A percentile compares a stretch with the other conserved stretches of the same genome.
Conservation (phyloP, 495 filamentous ascomycete species). For the Barbatosphaeria neglecta region DNA sequence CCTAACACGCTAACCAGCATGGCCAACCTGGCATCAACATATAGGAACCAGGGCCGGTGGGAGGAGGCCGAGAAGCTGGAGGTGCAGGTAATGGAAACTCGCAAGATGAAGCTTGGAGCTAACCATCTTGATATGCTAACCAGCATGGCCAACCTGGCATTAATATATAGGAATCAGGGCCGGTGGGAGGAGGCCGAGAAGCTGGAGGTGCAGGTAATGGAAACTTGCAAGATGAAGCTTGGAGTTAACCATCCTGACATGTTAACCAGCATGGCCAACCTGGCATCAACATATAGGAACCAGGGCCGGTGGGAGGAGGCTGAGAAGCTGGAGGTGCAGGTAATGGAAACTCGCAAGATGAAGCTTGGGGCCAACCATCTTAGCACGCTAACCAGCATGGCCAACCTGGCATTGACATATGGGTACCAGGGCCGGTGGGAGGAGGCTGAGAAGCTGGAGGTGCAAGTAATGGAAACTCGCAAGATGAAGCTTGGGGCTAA, state of each 20-base stretch:
- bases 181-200: too few relatives aligned
- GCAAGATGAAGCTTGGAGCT: conserved; percentile 4
- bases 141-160: conserved; percentile 13
- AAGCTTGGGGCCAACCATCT: conserved; percentile 26
- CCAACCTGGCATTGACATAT: conserved; percentile 21
- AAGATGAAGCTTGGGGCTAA: conserved; percentile 7
- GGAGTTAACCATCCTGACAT: conserved; percentile 28
- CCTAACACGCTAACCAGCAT: conserved; percentile 24
- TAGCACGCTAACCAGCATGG: conserved; percentile 23
- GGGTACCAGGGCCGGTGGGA: conserved; percentile 16
- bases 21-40: conserved; percentile 24
- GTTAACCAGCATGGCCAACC: conserved; percentile 24
- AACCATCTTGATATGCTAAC: conserved; percentile 15
- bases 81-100: conserved; percentile 14
- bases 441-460: conserved; percentile 20
- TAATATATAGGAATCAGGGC: neutral
- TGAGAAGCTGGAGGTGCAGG: conserved; percentile 17
- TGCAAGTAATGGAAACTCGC: conserved; percentile 14
- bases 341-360: conserved; percentile 15
- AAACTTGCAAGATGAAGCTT: conserved; percentile 13
- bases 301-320: conserved; percentile 22
- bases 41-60: conserved; percentile 14
- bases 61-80: too few relatives aligned
- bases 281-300: conserved; percentile 15
- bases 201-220: too few relatives aligned